Evolutionary conservation across 352 stramenopile genomes (phyloP), one percentile per base, ranked within the genome.

Genomic region (Nothophytophthora sp.): DNA sequence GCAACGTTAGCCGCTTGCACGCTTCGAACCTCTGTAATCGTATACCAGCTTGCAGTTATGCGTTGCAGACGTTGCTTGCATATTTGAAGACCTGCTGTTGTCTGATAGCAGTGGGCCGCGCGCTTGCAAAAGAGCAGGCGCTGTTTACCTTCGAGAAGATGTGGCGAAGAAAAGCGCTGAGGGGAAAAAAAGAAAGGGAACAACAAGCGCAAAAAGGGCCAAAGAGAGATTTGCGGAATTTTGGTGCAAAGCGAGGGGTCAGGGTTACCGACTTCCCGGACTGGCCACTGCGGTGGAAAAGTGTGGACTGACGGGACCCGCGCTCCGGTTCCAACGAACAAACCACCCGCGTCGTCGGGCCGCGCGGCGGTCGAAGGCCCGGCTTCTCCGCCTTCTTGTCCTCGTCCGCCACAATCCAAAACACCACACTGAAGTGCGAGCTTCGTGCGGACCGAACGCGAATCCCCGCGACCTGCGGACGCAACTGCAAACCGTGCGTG

Each of bases 351-450:
- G 30, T 16, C 39, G 30, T 45, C 23, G 43, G 18, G 39, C 39
- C 53, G 48, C 38, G 45, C 60, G n/a, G n/a, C n/a, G n/a, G n/a
- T n/a, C n/a, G n/a, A n/a, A n/a, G n/a, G n/a, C n/a, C n/a, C n/a
- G n/a, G n/a, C n/a, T n/a, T n/a, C n/a, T n/a, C n/a, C n/a, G n/a
- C n/a, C n/a, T n/a, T n/a, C n/a, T n/a, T 25, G 44, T 70, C 44
- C 59, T 34, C 35, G 41, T 55, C 45, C 20, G 10, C 35, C 55
- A 70, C 23, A 67, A 70, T 48, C 55, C 22, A 66, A 70, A 51
- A 61, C 55, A 50, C 55, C 50, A 70, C 61, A 50, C 61, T 70
- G n/a, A n/a, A n/a, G n/a, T n/a, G n/a, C n/a, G n/a, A n/a, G n/a
- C n/a, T n/a, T n/a, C n/a, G 45, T 30, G 23, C 50, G 49, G 29